These are phyloP conservation scores for Talaromyces sp. DNA, from an alignment of 2,329 filamentous ascomycete genomes.

Conservation along the genomic window DNA sequence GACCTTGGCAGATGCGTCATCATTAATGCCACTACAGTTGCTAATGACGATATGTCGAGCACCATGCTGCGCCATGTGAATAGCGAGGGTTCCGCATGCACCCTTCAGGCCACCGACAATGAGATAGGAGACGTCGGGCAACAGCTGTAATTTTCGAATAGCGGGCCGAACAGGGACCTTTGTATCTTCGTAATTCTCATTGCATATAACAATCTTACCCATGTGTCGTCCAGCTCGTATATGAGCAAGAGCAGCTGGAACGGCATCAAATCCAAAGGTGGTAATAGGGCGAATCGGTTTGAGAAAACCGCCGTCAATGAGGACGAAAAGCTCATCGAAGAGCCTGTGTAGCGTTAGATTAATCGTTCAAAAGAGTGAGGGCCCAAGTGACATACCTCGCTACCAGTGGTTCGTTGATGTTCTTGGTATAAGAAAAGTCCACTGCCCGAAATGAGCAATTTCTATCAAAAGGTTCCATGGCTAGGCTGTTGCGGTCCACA, in stretches of 20 bases:
- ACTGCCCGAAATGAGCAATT: conserved; percentile 39
- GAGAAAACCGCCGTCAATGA: not conserved
- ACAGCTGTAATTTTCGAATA: not conserved
- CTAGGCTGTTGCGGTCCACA: conserved; percentile 31
- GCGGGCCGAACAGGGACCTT: not conserved
- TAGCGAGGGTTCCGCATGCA: conserved; percentile 49
- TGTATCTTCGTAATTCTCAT: not conserved
- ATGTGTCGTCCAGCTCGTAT: not conserved
- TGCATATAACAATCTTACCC: not conserved
- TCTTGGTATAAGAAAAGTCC: conserved; percentile 17
- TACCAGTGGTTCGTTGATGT: not conserved
- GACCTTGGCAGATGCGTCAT: not conserved
- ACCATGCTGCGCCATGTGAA: conserved; percentile 45
- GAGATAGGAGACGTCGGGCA: conserved; percentile 39
- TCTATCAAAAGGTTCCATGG: conserved; percentile 41
- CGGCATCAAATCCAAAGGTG: not conserved
- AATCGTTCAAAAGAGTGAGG: not conserved
- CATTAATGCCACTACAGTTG: conserved; percentile 35
- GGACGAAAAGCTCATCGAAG: not conserved
- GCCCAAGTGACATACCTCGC: not conserved
- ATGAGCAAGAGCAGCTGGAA: not conserved
- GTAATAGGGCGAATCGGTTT: not conserved
- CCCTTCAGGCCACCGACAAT: conserved; percentile 54
- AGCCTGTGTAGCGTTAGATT: not conserved
- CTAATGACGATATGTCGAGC: conserved; percentile 49